phyloP scores from a whole-genome alignment of 495 filamentous ascomycete genomes.

The Hamigera avellanea region DNA sequence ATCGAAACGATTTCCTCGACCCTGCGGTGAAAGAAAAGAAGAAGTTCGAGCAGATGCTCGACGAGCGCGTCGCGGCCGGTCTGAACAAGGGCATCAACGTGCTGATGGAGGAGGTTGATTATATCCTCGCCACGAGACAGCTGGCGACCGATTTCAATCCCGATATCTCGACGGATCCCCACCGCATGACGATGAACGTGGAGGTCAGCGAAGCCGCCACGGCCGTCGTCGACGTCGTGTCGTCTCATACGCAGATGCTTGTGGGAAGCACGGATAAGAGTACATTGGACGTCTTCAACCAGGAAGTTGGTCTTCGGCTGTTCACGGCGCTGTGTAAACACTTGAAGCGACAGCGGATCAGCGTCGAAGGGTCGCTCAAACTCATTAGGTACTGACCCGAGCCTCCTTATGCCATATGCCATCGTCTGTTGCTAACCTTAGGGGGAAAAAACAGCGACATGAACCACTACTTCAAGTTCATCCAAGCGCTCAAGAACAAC shows the following conservation, averaged over 20 bases:
- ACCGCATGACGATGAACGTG: constrained; percentile 53
- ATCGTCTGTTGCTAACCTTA: too few species aligned
- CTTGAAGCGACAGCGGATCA: constrained; percentile 88
- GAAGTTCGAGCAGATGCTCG: constrained; percentile 97
- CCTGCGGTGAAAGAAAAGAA: constrained; percentile 91
- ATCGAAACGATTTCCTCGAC: constrained; percentile 89
- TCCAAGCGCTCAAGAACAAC: constrained; percentile 67
- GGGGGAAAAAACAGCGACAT: too few species aligned
- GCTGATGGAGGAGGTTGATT: constrained; percentile 96
- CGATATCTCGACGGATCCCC: constrained; percentile 32
- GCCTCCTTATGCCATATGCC: too few species aligned
- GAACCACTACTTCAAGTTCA: constrained; percentile 83
- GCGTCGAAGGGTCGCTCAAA: constrained; percentile 78
- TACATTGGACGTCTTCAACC: constrained; percentile 96
- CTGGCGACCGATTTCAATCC: constrained; percentile 86
- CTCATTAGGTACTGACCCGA: constrained; percentile 89
- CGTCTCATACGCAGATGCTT: constrained; percentile 82
- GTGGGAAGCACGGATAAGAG: constrained; percentile 90
- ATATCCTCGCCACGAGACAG: constrained; percentile 83
- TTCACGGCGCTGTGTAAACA: constrained; percentile 92
- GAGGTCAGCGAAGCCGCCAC: constrained; percentile 68
- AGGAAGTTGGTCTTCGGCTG: constrained; percentile 87
- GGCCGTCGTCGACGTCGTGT: constrained; percentile 72
- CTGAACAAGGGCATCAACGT: constrained; percentile 97
- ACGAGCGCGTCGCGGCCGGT: constrained; percentile 91